A percentile compares a stretch with the other conserved stretches of the same genome.
These are phyloP conservation scores for Clonostachys byssicola DNA, from an alignment of 2,329 filamentous ascomycete genomes.

Conservation along the genomic window DNA sequence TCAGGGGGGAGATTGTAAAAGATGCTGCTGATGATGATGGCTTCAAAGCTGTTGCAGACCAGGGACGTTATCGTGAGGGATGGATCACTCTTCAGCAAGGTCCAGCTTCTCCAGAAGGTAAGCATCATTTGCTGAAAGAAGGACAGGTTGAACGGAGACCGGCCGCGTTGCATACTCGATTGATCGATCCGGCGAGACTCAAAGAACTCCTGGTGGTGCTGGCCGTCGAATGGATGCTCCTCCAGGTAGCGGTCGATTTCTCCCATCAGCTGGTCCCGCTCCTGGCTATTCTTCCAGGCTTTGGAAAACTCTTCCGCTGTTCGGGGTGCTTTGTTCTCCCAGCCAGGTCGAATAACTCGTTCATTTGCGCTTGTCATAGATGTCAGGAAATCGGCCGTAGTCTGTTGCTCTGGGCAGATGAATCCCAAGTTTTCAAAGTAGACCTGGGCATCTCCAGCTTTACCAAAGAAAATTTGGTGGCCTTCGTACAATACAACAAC, in stretches of 20 bases:
- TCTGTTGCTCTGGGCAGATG: conserved; percentile 61
- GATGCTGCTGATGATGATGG: conserved; percentile 43
- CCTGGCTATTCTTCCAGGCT: conserved; percentile 20
- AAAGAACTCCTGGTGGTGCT: conserved; percentile 13
- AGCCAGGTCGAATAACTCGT: conserved; percentile 50
- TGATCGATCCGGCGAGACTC: conserved; percentile 15
- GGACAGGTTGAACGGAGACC: conserved; percentile 43
- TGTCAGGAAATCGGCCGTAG: conserved; percentile 68
- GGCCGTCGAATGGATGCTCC: background rate
- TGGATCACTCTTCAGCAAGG: conserved; percentile 31
- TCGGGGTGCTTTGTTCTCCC: conserved; percentile 31
- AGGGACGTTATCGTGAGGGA: conserved; percentile 40
- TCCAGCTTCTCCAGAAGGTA: conserved; percentile 32
- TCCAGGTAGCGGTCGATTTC: conserved; percentile 18
- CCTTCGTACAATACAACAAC: conserved; percentile 54
- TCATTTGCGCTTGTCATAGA: conserved; percentile 61
- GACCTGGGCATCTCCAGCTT: conserved; percentile 50
- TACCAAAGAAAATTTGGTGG: conserved; percentile 60
- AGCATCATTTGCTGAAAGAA: conserved; percentile 38
- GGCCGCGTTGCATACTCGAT: conserved; percentile 27
- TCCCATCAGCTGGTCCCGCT: conserved; percentile 16
- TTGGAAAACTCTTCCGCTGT: conserved; percentile 28
- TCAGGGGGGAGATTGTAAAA: conserved; percentile 38
- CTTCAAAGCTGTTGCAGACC: conserved; percentile 37
- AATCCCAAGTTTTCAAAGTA: conserved; percentile 68